Conservation (phyloP, 2,329 filamentous ascomycete genomes). For the Tolypocladium sp. region DNA sequence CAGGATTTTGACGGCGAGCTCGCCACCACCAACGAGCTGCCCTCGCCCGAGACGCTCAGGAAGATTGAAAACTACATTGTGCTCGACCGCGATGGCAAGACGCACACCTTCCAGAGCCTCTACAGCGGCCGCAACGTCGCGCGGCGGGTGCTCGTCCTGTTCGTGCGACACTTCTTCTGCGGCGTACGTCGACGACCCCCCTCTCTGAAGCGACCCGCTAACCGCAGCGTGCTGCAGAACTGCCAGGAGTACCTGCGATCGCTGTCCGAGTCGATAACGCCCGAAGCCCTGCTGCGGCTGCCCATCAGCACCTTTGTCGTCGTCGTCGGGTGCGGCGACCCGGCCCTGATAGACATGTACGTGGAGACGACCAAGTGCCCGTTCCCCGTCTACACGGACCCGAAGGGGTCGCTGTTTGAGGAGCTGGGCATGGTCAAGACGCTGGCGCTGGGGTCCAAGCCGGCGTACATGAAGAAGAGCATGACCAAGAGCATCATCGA, state of each 20-base stretch:
- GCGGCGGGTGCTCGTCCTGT: constrained; percentile 57
- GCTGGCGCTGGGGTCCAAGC: constrained; percentile 47
- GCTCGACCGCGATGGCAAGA: constrained; percentile 51
- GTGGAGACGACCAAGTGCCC: constrained; percentile 50
- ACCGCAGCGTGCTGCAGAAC: constrained; percentile 36
- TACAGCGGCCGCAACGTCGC: constrained; percentile 46
- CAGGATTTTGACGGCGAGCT: constrained; percentile 48
- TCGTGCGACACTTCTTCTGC: constrained; percentile 74
- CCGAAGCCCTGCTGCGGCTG: constrained; percentile 37
- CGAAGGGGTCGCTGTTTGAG: constrained; percentile 55
- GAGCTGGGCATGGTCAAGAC: constrained; percentile 61
- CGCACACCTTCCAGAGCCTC: constrained; percentile 52
- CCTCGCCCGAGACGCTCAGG: constrained; percentile 36
- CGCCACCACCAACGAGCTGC: constrained; percentile 45
- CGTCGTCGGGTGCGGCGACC: constrained; percentile 65
- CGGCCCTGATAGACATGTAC: constrained; percentile 60
- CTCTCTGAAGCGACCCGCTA: constrained; percentile 6
- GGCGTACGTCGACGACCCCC: constrained; percentile 44
- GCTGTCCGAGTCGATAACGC: constrained; percentile 49
- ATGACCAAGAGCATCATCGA: constrained; percentile 38
- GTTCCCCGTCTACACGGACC: constrained; percentile 73
- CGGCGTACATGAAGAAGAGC: constrained; percentile 54
- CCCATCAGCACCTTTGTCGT: constrained; percentile 53
- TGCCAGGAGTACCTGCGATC: constrained; percentile 66
- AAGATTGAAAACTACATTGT: constrained; percentile 47